phyloP scores from a whole-genome alignment of 148 eudicot species.

The Cornus controversa region DNA sequence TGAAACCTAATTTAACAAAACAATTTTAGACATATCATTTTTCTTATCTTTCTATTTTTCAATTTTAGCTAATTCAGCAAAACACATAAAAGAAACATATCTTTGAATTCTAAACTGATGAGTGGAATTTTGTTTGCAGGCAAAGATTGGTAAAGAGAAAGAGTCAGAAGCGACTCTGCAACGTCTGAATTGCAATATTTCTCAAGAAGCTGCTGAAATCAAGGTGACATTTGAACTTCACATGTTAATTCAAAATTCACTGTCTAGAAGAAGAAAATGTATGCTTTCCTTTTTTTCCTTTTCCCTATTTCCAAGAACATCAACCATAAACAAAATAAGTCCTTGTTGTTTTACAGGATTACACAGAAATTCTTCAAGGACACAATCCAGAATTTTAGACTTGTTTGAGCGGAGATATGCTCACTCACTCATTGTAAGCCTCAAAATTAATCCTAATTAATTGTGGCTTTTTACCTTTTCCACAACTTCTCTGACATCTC shows the following conservation, averaged over 20 bases:
- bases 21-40: no score
- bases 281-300: not conserved
- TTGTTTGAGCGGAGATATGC: constrained; percentile 59
- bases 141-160: constrained; percentile 23
- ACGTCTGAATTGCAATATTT: constrained; percentile 22
- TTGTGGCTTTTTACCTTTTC: not conserved
- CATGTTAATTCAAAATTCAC: not conserved
- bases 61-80: not conserved
- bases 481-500: not conserved
- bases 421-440: constrained; percentile 46
- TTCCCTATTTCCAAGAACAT: not conserved
- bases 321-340: not conserved
- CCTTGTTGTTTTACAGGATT: constrained; percentile 40
- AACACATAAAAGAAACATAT: no score
- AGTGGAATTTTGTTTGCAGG: constrained; percentile 17
- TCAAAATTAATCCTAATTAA: no score
- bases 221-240: constrained; percentile 31
- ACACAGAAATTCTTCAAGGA: constrained; percentile 26
- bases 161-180: constrained; percentile 33
- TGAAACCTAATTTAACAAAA: no score
- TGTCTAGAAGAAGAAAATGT: no score
- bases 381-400: constrained; percentile 31
- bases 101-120: no score
- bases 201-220: constrained; percentile 56
- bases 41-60: not conserved